Percentiles rank a stretch among this genome's conserved stretches.
Conservation (phyloP, 192 early-diverging fungal genomes). For the Ambispora gerdemannii region DNA sequence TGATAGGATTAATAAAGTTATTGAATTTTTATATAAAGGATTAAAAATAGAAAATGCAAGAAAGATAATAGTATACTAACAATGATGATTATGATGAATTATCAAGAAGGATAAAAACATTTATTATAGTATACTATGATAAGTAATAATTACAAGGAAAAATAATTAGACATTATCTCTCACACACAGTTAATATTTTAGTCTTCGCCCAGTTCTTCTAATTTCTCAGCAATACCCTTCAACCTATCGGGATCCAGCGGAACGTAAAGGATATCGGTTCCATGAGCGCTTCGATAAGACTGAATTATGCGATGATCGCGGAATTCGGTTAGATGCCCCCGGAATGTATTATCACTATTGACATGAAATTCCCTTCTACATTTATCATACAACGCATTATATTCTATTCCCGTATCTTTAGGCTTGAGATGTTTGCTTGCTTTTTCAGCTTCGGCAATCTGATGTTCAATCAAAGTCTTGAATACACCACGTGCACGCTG, state of each 20-base stretch:
- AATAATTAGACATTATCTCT: too few species aligned
- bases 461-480: constrained; percentile 78
- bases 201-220: too few species aligned
- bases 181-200: too few species aligned
- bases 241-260: constrained; percentile 67
- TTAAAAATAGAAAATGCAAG: too few species aligned
- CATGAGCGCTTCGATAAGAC: constrained; percentile 55
- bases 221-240: constrained; percentile 63
- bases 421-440: constrained; percentile 35
- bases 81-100: too few species aligned
- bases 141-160: too few species aligned
- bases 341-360: constrained; percentile 78
- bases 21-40: too few species aligned
- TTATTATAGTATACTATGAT: too few species aligned
- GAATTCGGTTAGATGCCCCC: constrained; percentile 91
- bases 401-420: constrained; percentile 56
- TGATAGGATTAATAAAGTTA: too few species aligned
- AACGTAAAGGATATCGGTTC: constrained; percentile 68
- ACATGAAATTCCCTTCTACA: constrained; percentile 84
- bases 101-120: too few species aligned
- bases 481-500: constrained; percentile 84
- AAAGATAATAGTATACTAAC: too few species aligned
- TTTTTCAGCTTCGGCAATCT: constrained; percentile 52
- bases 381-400: constrained; percentile 61
- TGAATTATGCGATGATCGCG: constrained; percentile 86